phyloP scores from a whole-genome alignment of 2,329 filamentous ascomycete species.

The Rutstroemia sp. region DNA sequence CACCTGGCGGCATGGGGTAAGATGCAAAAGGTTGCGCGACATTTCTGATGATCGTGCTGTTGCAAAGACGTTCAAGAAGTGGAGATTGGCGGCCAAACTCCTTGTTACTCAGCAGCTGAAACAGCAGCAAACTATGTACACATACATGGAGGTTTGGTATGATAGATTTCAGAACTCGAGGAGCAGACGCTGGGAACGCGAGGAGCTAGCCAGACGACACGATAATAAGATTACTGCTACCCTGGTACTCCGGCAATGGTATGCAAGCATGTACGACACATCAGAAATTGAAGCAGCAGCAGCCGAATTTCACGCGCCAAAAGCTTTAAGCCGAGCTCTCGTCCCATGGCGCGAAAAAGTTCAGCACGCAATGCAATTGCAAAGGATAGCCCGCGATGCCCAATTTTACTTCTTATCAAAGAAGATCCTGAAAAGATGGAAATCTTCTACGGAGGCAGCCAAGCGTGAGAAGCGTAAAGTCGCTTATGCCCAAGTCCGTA shows the following conservation, averaged over 20 bases:
- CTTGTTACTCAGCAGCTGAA: slow-evolving; percentile 26
- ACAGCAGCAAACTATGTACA: slow-evolving; percentile 33
- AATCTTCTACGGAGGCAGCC: slow-evolving; percentile 19
- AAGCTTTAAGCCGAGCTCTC: slow-evolving; percentile 15
- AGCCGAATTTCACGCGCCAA: slow-evolving; percentile 16
- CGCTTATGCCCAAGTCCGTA: slow-evolving; percentile 26
- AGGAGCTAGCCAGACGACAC: slow-evolving; percentile 20
- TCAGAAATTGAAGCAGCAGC: slow-evolving; percentile 19
- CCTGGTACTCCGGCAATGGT: slow-evolving; percentile 21
- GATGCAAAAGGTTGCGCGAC: slow-evolving; percentile 42
- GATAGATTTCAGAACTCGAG: slow-evolving; percentile 31
- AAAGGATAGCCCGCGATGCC: slow-evolving; percentile 23
- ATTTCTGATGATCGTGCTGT: slow-evolving; percentile 49
- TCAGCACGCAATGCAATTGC: slow-evolving; percentile 19
- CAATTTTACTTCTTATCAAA: slow-evolving; percentile 26
- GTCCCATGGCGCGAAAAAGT: slow-evolving; percentile 17
- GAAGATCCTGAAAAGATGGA: slow-evolving; percentile 26
- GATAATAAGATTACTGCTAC: slow-evolving; percentile 18
- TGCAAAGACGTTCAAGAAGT: slow-evolving; percentile 50
- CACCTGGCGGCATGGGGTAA: slow-evolving; percentile 54
- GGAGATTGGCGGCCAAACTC: slow-evolving; percentile 46
- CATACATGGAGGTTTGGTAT: slow-evolving; percentile 34
- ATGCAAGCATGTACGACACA: slow-evolving; percentile 15
- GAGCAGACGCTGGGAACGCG: slow-evolving; percentile 19
- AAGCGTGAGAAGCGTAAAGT: slow-evolving; percentile 27